Evolutionary conservation across 495 filamentous ascomycete genomes (phyloP).

Genomic region (Lepidopterella palustris): DNA sequence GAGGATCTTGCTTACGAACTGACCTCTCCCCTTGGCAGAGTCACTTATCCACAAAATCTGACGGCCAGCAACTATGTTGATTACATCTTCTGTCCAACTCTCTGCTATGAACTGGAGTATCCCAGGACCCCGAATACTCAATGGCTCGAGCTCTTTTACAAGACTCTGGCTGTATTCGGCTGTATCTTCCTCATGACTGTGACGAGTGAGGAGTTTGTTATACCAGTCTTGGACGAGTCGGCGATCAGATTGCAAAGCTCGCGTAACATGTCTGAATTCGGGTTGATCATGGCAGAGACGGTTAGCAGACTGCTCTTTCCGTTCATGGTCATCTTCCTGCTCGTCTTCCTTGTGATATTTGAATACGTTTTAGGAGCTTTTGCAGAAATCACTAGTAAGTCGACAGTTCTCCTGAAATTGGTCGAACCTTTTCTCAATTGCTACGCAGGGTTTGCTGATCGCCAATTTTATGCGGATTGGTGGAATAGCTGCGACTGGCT

Average conservation of each 20-base stretch:
- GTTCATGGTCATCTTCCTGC: constrained; percentile 68
- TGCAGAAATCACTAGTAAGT: constrained; percentile 74
- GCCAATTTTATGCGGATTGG: constrained; percentile 97
- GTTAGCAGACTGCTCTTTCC: constrained; percentile 91
- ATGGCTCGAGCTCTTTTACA: constrained; percentile 79
- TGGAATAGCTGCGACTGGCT: constrained; percentile 89
- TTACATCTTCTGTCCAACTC: constrained; percentile 84
- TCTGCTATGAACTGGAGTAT: constrained; percentile 98
- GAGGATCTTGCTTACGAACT: constrained; percentile 86
- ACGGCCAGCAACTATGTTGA: constrained; percentile 75
- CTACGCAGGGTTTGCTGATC: constrained; percentile 77
- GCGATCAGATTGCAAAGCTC: constrained; percentile 55
- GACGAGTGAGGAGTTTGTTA: constrained; percentile 90
- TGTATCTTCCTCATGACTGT: constrained; percentile 93
- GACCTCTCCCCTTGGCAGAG: constrained; percentile 77
- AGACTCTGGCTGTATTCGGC: constrained; percentile 85
- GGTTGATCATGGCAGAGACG: constrained; percentile 80
- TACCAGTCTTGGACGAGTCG: constrained; percentile 80
- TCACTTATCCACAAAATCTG: constrained; percentile 88
- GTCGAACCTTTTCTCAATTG: constrained; percentile 7
- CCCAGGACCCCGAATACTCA: constrained; percentile 66
- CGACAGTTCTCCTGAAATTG: constrained; percentile 3
- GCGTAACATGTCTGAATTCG: constrained; percentile 54
- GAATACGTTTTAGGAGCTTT: constrained; percentile 94
- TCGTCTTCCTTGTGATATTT: constrained; percentile 42